Base-by-base conservation (phyloP, 345 rosid species). In the Adansonia digitata region DNA sequence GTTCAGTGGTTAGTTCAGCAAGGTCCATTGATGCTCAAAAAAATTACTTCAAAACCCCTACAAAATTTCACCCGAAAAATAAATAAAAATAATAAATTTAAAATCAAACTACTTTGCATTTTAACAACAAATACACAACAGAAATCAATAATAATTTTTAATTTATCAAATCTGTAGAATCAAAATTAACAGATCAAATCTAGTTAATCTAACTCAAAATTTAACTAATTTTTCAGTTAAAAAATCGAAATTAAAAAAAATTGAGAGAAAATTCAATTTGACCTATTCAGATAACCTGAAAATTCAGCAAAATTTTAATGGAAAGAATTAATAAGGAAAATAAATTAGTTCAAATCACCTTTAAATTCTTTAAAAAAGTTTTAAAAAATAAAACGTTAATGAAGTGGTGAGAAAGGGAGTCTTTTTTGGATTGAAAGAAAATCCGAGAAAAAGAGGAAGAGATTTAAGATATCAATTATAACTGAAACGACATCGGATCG, bases 1-100 rank as follows among this genome's bases (percentile, higher is more conserved):
- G 94, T 43, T 90, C 93, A 4, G 87, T 79, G 65, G 84, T 80
- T 62, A 93, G 88, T 72, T 88, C 98, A 2, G 94, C 98, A 40
- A 85, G 94, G 75, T 85, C 89, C 98, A 93, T 93, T 69, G 87
- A 49, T 70, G 59, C 75, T 78, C 65, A 39, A 62, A 45, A 52
- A 83, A 76, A 52, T n/a, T 80, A 78, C 74, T 77, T 14, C 78
- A 74, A 75, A 77, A 73, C 15, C 69, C 84, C 81, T 81, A 42
- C 42, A 84, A 76, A 66, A 18, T 39, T 18, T 34, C 65, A 42
- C 56, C 14, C 1, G 8, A 5, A 52, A 14, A 61, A 51, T 56
- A 26, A 43, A 6, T 12, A 26, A 53, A 22, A 20, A 75, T 20
- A 39, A 20, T 29, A 56, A 40, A 71, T 26, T 57, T 48, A 59